Evolutionary conservation across 2,329 filamentous ascomycete species (phyloP).

Genomic region (Hysterium pulicare): DNA sequence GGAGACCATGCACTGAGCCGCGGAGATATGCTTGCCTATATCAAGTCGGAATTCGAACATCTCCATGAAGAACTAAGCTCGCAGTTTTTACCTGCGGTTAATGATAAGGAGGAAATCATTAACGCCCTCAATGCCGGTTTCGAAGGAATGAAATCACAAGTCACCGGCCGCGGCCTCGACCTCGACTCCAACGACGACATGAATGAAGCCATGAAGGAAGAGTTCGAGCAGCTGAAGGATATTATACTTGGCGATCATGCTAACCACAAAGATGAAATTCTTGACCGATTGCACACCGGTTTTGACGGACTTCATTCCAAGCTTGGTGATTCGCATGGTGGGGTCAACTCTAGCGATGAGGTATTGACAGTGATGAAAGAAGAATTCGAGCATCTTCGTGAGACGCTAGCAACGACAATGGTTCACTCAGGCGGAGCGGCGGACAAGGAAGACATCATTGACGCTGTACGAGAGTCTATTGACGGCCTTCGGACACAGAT

Average conservation of each 20-base stretch:
- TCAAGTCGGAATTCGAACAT: conserved; percentile 58
- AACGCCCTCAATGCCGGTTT: conserved; percentile 39
- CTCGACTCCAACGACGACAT: conserved; percentile 44
- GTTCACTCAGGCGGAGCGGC: conserved; percentile 44
- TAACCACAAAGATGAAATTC: conserved; percentile 58
- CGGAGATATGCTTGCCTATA: conserved; percentile 48
- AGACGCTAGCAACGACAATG: conserved; percentile 53
- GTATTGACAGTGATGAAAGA: conserved; percentile 51
- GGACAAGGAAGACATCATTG: conserved; percentile 66
- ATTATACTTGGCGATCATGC: conserved; percentile 63
- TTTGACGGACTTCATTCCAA: conserved; percentile 48
- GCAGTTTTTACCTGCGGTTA: conserved; percentile 33
- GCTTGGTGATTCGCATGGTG: conserved; percentile 32
- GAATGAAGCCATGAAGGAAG: conserved; percentile 71
- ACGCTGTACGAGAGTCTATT: conserved; percentile 55
- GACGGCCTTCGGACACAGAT: conserved; percentile 42
- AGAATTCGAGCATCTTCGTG: conserved; percentile 60
- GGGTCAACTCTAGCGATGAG: conserved; percentile 40
- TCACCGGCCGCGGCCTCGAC: conserved; percentile 31
- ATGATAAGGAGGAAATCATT: conserved; percentile 39
- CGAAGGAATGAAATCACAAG: conserved; percentile 40
- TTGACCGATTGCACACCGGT: conserved; percentile 56
- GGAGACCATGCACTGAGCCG: conserved; percentile 41
- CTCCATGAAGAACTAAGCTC: conserved; percentile 58
- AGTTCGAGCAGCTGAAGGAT: conserved; percentile 78